phyloP scores from a whole-genome alignment of 257 asterid species.

The Forsythia suspensa region DNA sequence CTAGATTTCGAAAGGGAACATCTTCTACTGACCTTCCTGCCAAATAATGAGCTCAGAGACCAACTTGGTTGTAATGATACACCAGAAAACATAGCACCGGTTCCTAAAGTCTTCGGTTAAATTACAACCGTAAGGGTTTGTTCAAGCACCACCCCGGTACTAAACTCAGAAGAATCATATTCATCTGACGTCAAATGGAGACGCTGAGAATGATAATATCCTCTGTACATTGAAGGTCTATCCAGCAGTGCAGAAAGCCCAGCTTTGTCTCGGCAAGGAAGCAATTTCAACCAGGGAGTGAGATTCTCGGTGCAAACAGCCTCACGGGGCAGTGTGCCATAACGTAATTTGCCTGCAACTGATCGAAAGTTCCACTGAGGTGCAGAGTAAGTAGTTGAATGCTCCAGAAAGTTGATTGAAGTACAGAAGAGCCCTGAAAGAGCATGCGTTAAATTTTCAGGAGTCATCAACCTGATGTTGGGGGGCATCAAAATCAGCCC shows the following conservation, averaged over 20 bases:
- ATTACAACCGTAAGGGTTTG: conserved; percentile 91
- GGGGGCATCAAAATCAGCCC: conserved; percentile 97
- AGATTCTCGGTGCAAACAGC: conserved; percentile 99
- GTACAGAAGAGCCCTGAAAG: conserved; percentile 99
- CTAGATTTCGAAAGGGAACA: conserved; percentile 78
- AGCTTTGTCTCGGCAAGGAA: conserved; percentile 95
- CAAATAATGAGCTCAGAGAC: conserved; percentile 88
- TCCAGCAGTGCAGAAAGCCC: conserved; percentile 92
- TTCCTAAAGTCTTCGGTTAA: conserved; percentile 50
- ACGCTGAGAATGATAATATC: conserved; percentile 87
- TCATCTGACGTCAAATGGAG: conserved; percentile 74
- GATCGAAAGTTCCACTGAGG: conserved; percentile 78
- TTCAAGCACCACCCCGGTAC: conserved; percentile 68
- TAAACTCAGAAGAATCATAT: conserved; percentile 40
- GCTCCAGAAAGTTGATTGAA: conserved; percentile 93
- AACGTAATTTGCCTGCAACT: conserved; percentile 60
- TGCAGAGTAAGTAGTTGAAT: conserved; percentile 72
- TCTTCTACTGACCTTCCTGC: conserved; percentile 65
- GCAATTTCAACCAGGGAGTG: conserved; percentile 98
- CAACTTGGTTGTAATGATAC: conserved; percentile 69
- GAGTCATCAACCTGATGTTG: conserved; percentile 68
- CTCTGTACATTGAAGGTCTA: conserved; percentile 89
- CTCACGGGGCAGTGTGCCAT: conserved; percentile 97
- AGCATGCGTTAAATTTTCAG: conserved; percentile 89
- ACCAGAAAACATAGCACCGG: conserved; percentile 35